phyloP scores from a whole-genome alignment of 108 stramenopile genomes.

The Fistulifera pelliculosa region DNA sequence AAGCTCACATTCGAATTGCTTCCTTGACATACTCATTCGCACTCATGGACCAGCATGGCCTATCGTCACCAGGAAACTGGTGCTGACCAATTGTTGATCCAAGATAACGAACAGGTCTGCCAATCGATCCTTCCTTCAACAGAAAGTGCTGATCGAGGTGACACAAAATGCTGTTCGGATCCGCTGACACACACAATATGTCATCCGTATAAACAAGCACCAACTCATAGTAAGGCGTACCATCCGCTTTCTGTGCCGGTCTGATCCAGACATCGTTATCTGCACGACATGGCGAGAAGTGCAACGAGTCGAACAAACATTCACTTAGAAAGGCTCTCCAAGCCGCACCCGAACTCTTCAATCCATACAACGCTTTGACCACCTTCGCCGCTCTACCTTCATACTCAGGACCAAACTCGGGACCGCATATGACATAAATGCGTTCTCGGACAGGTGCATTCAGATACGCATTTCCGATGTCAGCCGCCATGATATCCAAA shows the following conservation, averaged over 20 bases:
- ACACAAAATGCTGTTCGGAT: constrained; percentile 6
- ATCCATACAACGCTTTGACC: constrained; percentile 32
- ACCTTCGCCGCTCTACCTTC: constrained; percentile 14
- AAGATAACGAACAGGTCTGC: constrained; percentile 15
- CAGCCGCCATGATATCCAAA: constrained; percentile 27
- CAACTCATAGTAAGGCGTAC: constrained; percentile 21
- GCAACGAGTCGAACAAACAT: not conserved
- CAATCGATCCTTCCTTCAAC: constrained; percentile 14
- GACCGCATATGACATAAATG: constrained; percentile 19
- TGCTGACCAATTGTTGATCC: constrained; percentile 14
- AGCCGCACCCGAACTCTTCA: constrained; percentile 24
- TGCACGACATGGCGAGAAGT: constrained; percentile 12
- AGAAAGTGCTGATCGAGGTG: constrained; percentile 10
- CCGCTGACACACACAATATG: constrained; percentile 7
- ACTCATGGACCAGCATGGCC: constrained; percentile 12
- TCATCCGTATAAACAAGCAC: constrained; percentile 29
- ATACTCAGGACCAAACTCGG: constrained; percentile 24
- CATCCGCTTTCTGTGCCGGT: constrained; percentile 12
- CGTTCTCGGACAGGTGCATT: constrained; percentile 25
- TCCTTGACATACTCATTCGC: constrained; percentile 19
- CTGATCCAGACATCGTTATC: constrained; percentile 33
- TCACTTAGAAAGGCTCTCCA: constrained; percentile 11
- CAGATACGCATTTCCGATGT: constrained; percentile 36
- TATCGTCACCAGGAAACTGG: constrained; percentile 8
- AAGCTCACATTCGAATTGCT: constrained; percentile 21